Evolutionary conservation across 73 alveolate species (phyloP).

Genomic region (Paramecium sonneborni): DNA sequence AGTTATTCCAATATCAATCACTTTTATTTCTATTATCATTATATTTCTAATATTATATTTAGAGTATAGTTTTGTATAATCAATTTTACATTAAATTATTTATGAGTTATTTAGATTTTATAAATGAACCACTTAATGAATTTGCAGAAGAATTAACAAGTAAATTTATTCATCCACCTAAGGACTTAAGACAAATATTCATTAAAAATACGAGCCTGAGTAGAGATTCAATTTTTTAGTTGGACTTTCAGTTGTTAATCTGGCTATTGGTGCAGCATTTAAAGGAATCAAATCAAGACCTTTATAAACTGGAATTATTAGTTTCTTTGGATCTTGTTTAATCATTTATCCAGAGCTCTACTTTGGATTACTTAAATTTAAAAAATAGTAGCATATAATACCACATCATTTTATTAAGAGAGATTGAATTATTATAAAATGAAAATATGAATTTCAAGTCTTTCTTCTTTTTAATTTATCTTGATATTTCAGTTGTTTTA

Average conservation of each 20-base stretch:
- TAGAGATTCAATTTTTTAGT: not conserved
- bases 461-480: not conserved
- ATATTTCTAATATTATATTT: too few species aligned
- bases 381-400: not conserved
- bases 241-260: conserved; percentile 2
- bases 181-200: conserved; percentile 30
- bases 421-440: not conserved
- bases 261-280: conserved; percentile 19
- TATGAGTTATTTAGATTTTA: not conserved
- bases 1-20: not conserved
- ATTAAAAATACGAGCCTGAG: not conserved
- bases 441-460: not conserved
- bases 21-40: too few species aligned
- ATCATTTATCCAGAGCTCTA: not conserved
- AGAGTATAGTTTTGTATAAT: not conserved
- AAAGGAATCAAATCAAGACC: conserved; percentile 48
- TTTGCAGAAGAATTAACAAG: conserved; percentile 36
- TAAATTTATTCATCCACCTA: not conserved
- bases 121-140: conserved; percentile 17
- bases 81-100: not conserved
- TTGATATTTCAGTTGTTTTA: not conserved
- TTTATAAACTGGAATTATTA: not conserved
- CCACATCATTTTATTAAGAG: conserved; percentile 21
- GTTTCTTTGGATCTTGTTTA: not conserved
- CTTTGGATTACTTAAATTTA: not conserved